Conservation (phyloP, 2,329 filamentous ascomycete genomes). For the Hypoxylon sp. region DNA sequence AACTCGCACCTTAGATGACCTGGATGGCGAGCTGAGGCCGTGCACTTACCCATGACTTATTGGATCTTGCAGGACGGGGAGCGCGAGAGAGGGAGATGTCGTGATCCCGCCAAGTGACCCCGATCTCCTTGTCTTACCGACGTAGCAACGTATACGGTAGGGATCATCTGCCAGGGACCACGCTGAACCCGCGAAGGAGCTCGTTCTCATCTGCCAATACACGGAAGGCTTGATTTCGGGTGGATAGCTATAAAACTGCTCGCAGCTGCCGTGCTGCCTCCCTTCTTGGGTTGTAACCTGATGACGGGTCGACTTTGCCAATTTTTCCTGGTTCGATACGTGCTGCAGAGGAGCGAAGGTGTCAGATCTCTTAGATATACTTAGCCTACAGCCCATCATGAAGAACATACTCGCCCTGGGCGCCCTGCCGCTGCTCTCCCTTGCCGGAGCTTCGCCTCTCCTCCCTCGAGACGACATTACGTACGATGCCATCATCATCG, state of each 20-base stretch:
- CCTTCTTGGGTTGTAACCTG: not conserved
- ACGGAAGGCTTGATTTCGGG: not conserved
- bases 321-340: not conserved
- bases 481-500: constrained; percentile 65
- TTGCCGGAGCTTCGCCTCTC: constrained; percentile 19
- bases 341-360: constrained; percentile 15
- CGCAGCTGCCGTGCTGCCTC: not conserved
- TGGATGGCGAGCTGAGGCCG: constrained; percentile 24
- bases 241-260: constrained; percentile 18
- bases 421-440: constrained; percentile 26
- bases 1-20: not conserved
- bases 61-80: constrained; percentile 12
- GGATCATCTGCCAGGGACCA: constrained; percentile 31
- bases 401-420: constrained; percentile 27
- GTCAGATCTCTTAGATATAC: not conserved
- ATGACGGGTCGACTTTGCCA: not conserved
- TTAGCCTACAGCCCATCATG: constrained; percentile 18
- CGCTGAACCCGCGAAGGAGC: constrained; percentile 7
- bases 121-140: constrained; percentile 25
- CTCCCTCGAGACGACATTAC: constrained; percentile 11
- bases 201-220: constrained; percentile 11
- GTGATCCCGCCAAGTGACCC: constrained; percentile 36
- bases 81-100: constrained; percentile 31
- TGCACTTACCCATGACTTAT: constrained; percentile 7
- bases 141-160: constrained; percentile 25